Base-by-base conservation (phyloP, 768 basidiomycete genomes). In the Leccinum olivaceopallidum region DNA sequence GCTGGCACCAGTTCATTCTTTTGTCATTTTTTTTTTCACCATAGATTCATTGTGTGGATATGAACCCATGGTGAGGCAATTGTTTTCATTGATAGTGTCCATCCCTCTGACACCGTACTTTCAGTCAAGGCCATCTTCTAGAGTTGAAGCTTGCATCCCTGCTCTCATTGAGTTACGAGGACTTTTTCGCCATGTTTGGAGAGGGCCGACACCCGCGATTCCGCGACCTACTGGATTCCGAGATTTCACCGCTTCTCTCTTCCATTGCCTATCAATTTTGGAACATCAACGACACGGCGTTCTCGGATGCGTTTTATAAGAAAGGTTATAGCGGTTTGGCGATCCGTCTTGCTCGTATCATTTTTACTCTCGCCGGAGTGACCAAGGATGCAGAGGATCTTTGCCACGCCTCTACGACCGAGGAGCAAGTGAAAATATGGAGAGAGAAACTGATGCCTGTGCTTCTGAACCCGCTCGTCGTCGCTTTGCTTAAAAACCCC, bases 191-290 rank as follows among this genome's bases (percentile, higher is more conserved):
- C 22, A 69, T 92, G 62, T 92, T 91, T 64, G 90, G 90, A 16
- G 71, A 82, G 37, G 90, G 90, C 10, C 74, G 74, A 39, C 85
- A 88, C 67, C 67, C 80, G 6, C 69, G 77, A 34, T 92, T 92
- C 75, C 83, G 84, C 55, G 64, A 73, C 0, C 75, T 90, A 4
- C 78, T 92, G 53, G 86, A 87, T 63, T 76, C 75, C 56, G 80
- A 80, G 62, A 76, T 92, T 44, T 81, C 88, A 0, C 89, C 90
- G 0, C 79, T 82, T 65, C 80, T 92, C 18, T 89, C 90, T 26
- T 86, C 87, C 18, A 79, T 79, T 60, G 88, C 89, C 2, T 90
- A 89, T 73, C 86, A 88, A 60, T 90, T 90, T 76, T 92, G 90
- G 90, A 80, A 83, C 60, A 75, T 84, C 65, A 86, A 90, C 65